phyloP scores from a whole-genome alignment of 805 yeast species.

The Saccharomycopsis sp. region DNA sequence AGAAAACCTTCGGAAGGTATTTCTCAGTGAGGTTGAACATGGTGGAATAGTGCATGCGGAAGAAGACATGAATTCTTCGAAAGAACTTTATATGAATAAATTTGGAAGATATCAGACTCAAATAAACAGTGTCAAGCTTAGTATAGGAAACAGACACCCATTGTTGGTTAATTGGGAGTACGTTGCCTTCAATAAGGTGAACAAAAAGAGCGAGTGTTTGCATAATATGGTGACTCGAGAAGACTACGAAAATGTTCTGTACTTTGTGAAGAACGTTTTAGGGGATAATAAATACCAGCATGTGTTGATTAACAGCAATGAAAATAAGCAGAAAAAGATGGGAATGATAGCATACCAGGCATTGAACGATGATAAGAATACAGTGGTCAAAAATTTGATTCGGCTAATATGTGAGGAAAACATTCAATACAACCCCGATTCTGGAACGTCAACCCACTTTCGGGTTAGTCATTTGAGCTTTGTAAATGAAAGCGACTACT shows the following conservation, averaged over 20 bases:
- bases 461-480: not conserved
- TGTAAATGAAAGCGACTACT: not conserved
- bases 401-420: constrained; percentile 11
- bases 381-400: constrained; percentile 5
- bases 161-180: constrained; percentile 9
- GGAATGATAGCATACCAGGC: constrained; percentile 4
- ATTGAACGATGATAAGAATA: constrained; percentile 7
- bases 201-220: not conserved
- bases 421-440: not conserved
- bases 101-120: constrained; percentile 5
- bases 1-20: not conserved
- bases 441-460: not conserved
- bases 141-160: constrained; percentile 8
- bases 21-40: not conserved
- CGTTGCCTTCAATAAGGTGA: not conserved
- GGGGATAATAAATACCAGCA: constrained; percentile 2
- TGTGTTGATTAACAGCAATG: not conserved
- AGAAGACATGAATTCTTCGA: not conserved
- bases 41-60: not conserved
- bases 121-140: constrained; percentile 7
- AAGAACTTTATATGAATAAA: not conserved
- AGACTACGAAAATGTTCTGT: constrained; percentile 2
- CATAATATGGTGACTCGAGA: constrained; percentile 3
- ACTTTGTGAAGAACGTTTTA: not conserved
- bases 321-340: not conserved